Conservation (phyloP, 2,329 filamentous ascomycete genomes). For the Colletotrichum orbiculare region DNA sequence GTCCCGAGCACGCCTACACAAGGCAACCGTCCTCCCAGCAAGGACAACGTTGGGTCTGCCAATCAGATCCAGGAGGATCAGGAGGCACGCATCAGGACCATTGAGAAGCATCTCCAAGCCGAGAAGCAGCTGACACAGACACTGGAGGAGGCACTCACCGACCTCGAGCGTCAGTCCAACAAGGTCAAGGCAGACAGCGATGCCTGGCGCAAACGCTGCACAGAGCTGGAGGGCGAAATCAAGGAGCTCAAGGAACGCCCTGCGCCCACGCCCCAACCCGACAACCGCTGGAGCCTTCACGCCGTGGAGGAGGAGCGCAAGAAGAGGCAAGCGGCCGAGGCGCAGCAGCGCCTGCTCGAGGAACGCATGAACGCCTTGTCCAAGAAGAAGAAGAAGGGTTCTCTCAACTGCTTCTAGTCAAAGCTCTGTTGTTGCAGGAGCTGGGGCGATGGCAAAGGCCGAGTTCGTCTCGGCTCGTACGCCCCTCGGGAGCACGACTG, state of each 20-base stretch:
- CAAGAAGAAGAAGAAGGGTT: conserved; percentile 93
- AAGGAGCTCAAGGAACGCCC: conserved; percentile 69
- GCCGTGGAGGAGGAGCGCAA: conserved; percentile 96
- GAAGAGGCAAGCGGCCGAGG: conserved; percentile 90
- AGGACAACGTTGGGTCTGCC: conserved; percentile 73
- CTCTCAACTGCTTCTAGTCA: conserved; percentile 93
- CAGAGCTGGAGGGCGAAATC: conserved; percentile 77
- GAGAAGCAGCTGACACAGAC: conserved; percentile 97
- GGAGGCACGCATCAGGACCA: conserved; percentile 92
- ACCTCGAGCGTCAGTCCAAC: conserved; percentile 91
- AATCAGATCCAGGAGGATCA: conserved; percentile 92
- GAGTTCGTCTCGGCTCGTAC: conserved; percentile 40
- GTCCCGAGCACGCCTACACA: conserved; percentile 62
- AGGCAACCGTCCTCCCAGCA: conserved; percentile 79
- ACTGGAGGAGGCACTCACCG: conserved; percentile 93
- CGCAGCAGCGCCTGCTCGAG: conserved; percentile 88
- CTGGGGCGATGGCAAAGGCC: conserved; percentile 6
- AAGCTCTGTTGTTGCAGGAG: conserved; percentile 37
- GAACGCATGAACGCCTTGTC: conserved; percentile 94
- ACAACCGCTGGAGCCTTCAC: conserved; percentile 78
- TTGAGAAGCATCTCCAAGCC: conserved; percentile 95
- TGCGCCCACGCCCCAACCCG: conserved; percentile 58
- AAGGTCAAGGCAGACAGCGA: conserved; percentile 93
- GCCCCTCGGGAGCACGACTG: conserved; percentile 28
- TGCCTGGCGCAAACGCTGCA: conserved; percentile 87